Evolutionary conservation across 2,329 filamentous ascomycete species (phyloP), one percentile per base, ranked within the genome.

Genomic region (Leptographium radiaticola): DNA sequence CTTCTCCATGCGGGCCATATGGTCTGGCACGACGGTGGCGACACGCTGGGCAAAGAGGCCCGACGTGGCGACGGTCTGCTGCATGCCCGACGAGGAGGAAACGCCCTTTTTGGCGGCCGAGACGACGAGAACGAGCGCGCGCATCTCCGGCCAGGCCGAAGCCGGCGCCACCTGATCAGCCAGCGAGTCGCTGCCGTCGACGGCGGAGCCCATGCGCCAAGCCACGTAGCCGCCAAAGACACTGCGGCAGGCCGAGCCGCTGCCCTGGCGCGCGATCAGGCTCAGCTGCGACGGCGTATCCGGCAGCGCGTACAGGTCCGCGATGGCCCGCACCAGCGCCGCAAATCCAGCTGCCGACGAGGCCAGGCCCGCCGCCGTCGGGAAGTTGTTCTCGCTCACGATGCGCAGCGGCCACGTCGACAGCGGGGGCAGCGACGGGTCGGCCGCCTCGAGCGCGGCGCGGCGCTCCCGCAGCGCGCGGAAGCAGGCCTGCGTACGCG

Each of bases 311-410:
- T 97, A 98, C 43, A 98, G 80, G 68, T 97, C 80, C 39, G 93
- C 93, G 62, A 98, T 88, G 59, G 88, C 90, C 55, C 89, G 81
- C 20, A 97, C 82, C 7, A 86, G 71, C 20, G 83, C 83, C 3
- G 83, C 83, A 59, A 86, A 85, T 6, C 83, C 83, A 1, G 83
- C 83, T 1, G 83, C 83, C 0, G 83, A 86, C 18, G 80, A 84
- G 5, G 84, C 83, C 16, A 98, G 82, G 8, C 93, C 93, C 6
- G 93, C 93, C 31, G 93, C 93, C 2, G 93, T 98, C 59, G 93
- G 93, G 77, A 98, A 98, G 78, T 98, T 98, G 79, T 98, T 98
- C 74, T 93, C 87, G 55, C 87, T 93, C 54, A 96, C 89, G 60
- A 98, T 84, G 62, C 84, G 86, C 57, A 98, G 81, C 38, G 87